Base-by-base conservation (phyloP, 1,284 basidiomycete genomes). In the Afroboletus lepidellus region DNA sequence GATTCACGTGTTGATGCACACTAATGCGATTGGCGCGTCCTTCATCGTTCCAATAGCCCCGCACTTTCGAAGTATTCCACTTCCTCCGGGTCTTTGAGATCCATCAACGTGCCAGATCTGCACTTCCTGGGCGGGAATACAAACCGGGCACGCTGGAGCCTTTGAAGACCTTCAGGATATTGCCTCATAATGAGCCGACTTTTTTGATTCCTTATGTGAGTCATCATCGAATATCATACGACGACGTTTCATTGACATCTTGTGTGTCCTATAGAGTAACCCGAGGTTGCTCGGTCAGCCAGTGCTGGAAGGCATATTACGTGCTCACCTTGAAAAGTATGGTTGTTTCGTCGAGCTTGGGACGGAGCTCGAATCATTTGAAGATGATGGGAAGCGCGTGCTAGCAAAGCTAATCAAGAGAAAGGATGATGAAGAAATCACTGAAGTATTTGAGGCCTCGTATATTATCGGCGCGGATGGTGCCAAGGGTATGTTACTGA, bases 381-480 rank as follows among this genome's bases (percentile, higher is more conserved):
- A 70, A 50, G 70, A 74, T 43, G 46, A 58, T 3, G 50, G 50
- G 1, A 59, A 66, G 12, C 48, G 49, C 15, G 62, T 73, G 8
- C 25, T 54, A 6, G 67, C 64, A 8, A 58, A 55, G 20, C 29
- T 67, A 42, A 41, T 64, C 41, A 65, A 62, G 53, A 59, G 25
- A 15, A 48, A 51, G 16, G 45, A 48, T 4, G 53, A 53, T n/a
- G 45, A 58, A 25, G 65, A 58, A 12, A 29, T 48, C 8, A 5
- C 41, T 6, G 57, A 62, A 43, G 62, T 61, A 0, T 54, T 60
- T 7, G 58, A 60, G 6, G 68, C 63, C 18, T 58, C 62, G 2
- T 74, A 62, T 48, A 44, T 77, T 8, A 56, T 77, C 1, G 75
- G 75, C 0, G 57, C 69, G 2, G 76, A 77, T 57, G 74, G 74